A percentile compares a stretch with the other conserved stretches of the same genome.
phyloP scores from a whole-genome alignment of 805 yeast species.

The Lipomyces spencermartinsiae region DNA sequence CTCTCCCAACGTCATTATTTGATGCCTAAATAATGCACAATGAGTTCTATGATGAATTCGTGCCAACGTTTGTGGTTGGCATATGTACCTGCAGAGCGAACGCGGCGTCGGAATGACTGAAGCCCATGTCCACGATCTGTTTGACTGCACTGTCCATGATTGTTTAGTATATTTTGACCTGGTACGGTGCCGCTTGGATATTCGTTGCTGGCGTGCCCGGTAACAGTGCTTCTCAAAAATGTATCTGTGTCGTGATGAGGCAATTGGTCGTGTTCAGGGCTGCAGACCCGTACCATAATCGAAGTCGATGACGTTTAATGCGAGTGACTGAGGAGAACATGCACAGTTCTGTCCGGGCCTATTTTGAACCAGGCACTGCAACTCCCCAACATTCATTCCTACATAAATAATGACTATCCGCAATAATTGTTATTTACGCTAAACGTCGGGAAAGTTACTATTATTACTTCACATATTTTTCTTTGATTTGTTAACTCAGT shows the following conservation, averaged over 20 bases:
- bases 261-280: too few species aligned
- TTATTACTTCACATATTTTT: neutral
- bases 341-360: too few species aligned
- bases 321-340: too few species aligned
- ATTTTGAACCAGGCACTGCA: neutral
- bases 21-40: constrained; percentile 30
- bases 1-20: constrained; percentile 41
- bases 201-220: too few species aligned
- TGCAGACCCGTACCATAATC: too few species aligned
- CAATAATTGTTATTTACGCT: neutral
- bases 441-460: neutral
- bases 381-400: neutral
- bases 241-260: too few species aligned
- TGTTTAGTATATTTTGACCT: neutral
- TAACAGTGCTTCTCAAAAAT: too few species aligned
- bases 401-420: too few species aligned
- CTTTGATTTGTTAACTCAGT: too few species aligned
- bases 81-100: constrained; percentile 41
- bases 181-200: too few species aligned
- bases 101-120: constrained; percentile 42
- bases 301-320: too few species aligned
- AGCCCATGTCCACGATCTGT: constrained; percentile 45
- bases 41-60: constrained; percentile 1
- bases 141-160: constrained; percentile 22
- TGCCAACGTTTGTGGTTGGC: neutral